Conservation (phyloP, 2,329 filamentous ascomycete genomes). For the Aaosphaeria pasadenensis region DNA sequence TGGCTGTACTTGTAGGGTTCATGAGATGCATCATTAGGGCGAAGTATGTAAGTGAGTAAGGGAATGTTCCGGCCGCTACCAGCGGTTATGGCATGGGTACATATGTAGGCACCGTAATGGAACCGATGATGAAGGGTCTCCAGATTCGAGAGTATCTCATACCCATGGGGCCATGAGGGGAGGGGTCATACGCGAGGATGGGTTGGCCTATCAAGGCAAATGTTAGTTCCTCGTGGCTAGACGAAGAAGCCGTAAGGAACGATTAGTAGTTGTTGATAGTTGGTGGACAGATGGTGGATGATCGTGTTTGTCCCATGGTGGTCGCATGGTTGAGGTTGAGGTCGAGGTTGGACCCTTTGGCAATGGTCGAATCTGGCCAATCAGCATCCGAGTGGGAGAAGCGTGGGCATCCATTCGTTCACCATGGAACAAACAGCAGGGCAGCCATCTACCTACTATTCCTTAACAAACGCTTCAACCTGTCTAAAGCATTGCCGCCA, state of each 20-base stretch:
- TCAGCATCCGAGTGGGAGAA: constrained; percentile 13
- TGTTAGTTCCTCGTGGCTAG: constrained; percentile 27
- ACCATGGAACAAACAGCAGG: too few relatives aligned
- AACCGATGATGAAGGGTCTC: constrained; percentile 20
- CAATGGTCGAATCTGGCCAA: constrained; percentile 15
- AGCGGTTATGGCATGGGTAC: constrained; percentile 16
- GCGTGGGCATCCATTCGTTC: constrained; percentile 18
- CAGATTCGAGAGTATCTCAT: constrained; percentile 10
- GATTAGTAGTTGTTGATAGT: too few relatives aligned
- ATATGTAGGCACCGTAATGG: constrained; percentile 23
- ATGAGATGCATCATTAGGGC: neutral
- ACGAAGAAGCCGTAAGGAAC: too few relatives aligned
- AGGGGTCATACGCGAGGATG: too few relatives aligned
- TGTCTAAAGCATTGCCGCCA: too few relatives aligned
- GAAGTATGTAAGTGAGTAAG: constrained; percentile 8
- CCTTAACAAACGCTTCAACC: too few relatives aligned
- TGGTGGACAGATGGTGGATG: too few relatives aligned
- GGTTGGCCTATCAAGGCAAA: constrained; percentile 27
- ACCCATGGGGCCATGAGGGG: constrained; percentile 6
- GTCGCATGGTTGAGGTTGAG: constrained; percentile 32
- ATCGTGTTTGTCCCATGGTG: too few relatives aligned
- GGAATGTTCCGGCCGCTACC: constrained; percentile 15
- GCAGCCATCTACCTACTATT: too few relatives aligned
- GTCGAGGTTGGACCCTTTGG: constrained; percentile 11
- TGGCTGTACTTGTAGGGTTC: constrained; percentile 1